Evolutionary conservation across 805 yeast genomes (phyloP).

Genomic region (Yarrowia yakushimensis): DNA sequence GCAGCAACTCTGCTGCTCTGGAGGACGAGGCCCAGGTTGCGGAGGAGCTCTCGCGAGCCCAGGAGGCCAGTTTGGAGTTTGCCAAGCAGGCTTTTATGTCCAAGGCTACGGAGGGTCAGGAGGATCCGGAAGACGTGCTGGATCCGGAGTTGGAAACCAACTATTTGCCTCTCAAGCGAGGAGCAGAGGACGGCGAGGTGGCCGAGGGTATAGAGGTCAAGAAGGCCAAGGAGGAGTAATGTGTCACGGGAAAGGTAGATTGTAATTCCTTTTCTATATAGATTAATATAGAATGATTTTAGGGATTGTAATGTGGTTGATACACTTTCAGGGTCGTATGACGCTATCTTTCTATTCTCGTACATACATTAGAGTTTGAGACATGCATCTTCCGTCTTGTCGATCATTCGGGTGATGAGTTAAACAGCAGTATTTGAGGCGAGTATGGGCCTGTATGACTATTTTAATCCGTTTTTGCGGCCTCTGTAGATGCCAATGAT

Average conservation of each 20-base stretch:
- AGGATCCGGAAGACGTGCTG: slow-evolving; percentile 6
- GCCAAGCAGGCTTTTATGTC: background rate
- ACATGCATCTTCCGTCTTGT: slow-evolving; percentile 1
- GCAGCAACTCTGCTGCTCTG: background rate
- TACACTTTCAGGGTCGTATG: too few species aligned
- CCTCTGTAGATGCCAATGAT: too few species aligned
- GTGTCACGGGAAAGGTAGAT: background rate
- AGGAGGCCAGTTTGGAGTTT: slow-evolving; percentile 16
- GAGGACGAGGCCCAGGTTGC: slow-evolving; percentile 6
- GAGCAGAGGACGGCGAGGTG: background rate
- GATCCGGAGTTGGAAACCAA: background rate
- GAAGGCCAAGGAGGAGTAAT: background rate
- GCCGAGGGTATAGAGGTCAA: background rate
- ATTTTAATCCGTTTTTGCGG: too few species aligned
- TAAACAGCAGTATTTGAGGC: too few species aligned
- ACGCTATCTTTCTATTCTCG: too few species aligned
- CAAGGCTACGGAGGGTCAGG: background rate
- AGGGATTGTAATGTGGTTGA: background rate
- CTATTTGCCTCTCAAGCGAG: background rate
- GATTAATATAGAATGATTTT: background rate
- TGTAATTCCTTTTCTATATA: background rate
- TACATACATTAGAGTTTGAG: background rate
- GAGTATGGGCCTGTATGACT: too few species aligned
- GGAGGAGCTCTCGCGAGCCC: background rate
- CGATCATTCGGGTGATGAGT: background rate